Conservation (phyloP, 352 stramenopile species). For the Phytophthora constricta region DNA sequence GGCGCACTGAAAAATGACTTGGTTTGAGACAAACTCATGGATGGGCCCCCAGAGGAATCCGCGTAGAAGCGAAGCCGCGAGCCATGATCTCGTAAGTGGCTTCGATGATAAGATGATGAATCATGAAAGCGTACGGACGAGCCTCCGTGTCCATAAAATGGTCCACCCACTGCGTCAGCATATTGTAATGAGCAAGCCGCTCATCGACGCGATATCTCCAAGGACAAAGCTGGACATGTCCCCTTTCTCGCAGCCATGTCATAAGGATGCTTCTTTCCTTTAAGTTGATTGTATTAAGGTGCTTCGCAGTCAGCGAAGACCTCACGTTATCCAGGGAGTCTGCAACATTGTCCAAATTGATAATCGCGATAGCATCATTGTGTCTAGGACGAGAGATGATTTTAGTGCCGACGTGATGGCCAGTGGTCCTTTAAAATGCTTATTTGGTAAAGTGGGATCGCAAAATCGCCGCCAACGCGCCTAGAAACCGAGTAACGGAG, state of each 20-base stretch:
- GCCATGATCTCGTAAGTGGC: neutral
- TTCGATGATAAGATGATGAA: neutral
- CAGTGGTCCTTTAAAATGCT: too few species aligned
- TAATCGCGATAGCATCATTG: neutral
- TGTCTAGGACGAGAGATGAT: neutral
- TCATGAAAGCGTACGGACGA: neutral
- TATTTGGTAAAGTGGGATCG: too few species aligned
- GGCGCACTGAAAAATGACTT: too few species aligned
- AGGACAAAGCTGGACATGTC: neutral
- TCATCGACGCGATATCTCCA: neutral
- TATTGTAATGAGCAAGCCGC: neutral
- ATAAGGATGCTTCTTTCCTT: neutral
- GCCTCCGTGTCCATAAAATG: neutral
- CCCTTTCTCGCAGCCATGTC: neutral
- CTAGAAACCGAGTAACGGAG: too few species aligned
- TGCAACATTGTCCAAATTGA: neutral
- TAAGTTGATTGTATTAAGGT: neutral
- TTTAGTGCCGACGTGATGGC: neutral
- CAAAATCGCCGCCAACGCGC: too few species aligned
- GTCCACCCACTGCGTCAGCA: neutral
- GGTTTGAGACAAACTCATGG: too few species aligned
- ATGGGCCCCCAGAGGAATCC: too few species aligned
- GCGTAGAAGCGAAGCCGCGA: too few species aligned
- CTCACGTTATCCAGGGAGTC: neutral
- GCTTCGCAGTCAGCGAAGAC: neutral